A percentile compares a stretch with the other conserved stretches of the same genome.
These are phyloP conservation scores for Termitomyces sp. DNA, from an alignment of 768 basidiomycete species.

Conservation along the genomic window DNA sequence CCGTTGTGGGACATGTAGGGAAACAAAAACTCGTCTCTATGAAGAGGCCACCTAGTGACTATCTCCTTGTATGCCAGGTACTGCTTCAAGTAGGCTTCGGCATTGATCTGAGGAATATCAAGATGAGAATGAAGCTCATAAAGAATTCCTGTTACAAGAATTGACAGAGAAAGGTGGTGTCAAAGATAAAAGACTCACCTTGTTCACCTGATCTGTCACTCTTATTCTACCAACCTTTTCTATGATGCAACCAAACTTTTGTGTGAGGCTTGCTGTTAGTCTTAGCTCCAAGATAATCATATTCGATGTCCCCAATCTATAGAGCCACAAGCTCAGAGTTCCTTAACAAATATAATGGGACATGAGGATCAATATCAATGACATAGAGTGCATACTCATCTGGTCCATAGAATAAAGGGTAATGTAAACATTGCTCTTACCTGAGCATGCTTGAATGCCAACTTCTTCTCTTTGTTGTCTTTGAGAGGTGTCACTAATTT, in stretches of 20 bases:
- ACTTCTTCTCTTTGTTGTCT: too few species aligned
- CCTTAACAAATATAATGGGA: background rate
- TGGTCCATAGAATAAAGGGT: constrained; percentile 13
- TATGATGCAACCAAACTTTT: background rate
- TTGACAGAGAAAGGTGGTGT: background rate
- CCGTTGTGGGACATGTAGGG: constrained; percentile 24
- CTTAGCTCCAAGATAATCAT: background rate
- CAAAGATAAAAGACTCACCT: background rate
- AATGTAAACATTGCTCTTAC: too few species aligned
- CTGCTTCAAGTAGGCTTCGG: constrained; percentile 17
- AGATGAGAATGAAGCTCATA: background rate
- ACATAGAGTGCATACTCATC: constrained; percentile 6
- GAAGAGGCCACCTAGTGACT: constrained; percentile 14
- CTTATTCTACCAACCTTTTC: constrained; percentile 4
- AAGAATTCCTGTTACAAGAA: background rate
- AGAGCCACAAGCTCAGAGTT: constrained; percentile 6
- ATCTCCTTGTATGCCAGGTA: constrained; percentile 15
- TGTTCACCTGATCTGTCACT: background rate
- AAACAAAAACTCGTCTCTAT: constrained; percentile 28
- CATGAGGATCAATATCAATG: background rate
- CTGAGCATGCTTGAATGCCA: too few species aligned
- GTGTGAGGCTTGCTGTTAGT: background rate
- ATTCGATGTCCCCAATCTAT: background rate
- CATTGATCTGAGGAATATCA: constrained; percentile 15
- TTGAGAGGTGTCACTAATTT: too few species aligned